phyloP scores from a whole-genome alignment of 352 stramenopile species.

The Phytophthora cryptogea region DNA sequence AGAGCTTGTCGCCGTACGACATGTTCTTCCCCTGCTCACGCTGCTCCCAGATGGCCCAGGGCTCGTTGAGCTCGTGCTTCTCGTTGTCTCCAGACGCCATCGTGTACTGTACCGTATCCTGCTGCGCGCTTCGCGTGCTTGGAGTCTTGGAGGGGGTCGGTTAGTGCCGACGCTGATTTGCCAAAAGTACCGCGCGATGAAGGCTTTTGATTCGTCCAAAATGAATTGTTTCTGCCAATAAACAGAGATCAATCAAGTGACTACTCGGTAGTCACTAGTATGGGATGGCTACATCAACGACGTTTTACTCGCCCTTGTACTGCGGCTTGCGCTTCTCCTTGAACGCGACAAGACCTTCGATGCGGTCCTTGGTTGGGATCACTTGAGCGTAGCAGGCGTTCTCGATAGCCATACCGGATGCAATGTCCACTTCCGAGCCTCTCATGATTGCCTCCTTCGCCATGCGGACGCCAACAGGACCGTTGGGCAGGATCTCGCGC shows the following conservation, averaged over 20 bases:
- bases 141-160: slow-evolving; percentile 8
- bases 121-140: slow-evolving; percentile 1
- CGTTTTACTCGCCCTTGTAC: slow-evolving; percentile 86
- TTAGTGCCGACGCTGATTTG: slow-evolving; percentile 15
- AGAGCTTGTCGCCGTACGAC: slow-evolving; percentile 87
- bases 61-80: slow-evolving; percentile 79
- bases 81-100: slow-evolving; percentile 58
- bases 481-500: slow-evolving; percentile 91
- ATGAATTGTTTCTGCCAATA: not conserved
- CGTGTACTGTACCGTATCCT: slow-evolving; percentile 27
- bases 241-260: not conserved
- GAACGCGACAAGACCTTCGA: slow-evolving; percentile 93
- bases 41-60: slow-evolving; percentile 89
- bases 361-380: slow-evolving; percentile 91
- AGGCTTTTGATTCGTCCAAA: slow-evolving; percentile 4
- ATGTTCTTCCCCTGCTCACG: slow-evolving; percentile 76
- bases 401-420: slow-evolving; percentile 91
- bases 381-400: slow-evolving; percentile 91
- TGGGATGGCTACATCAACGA: not conserved
- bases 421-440: slow-evolving; percentile 85
- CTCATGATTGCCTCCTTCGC: slow-evolving; percentile 90
- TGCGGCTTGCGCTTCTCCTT: slow-evolving; percentile 91
- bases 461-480: slow-evolving; percentile 91
- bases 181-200: slow-evolving; percentile 9
- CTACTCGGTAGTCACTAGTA: not conserved